These are phyloP conservation scores for Cordyceps pruinosa DNA, from an alignment of 2,329 filamentous ascomycete species.

Conservation along the genomic window DNA sequence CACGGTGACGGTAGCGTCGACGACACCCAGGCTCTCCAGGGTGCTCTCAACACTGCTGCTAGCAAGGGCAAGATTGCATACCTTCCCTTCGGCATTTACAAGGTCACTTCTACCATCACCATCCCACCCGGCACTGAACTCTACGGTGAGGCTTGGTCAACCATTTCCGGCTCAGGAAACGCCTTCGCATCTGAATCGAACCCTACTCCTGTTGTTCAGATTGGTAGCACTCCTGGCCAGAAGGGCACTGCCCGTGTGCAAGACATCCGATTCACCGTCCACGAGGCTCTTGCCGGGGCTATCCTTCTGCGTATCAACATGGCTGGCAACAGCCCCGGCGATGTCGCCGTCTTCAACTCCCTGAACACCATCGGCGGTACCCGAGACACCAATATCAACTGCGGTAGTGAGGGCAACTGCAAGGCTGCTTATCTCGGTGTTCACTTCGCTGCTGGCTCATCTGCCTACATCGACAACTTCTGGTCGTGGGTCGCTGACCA, in stretches of 20 bases:
- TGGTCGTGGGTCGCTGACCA: slow-evolving; percentile 46
- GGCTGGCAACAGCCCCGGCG: slow-evolving; percentile 35
- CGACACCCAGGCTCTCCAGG: slow-evolving; percentile 53
- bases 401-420: slow-evolving; percentile 30
- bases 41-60: slow-evolving; percentile 45
- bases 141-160: slow-evolving; percentile 8
- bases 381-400: slow-evolving; percentile 29
- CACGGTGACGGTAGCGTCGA: slow-evolving; percentile 49
- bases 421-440: slow-evolving; percentile 42
- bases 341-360: slow-evolving; percentile 45
- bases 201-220: slow-evolving; percentile 10
- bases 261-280: slow-evolving; percentile 46
- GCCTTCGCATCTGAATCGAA: slow-evolving; percentile 7
- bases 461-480: slow-evolving; percentile 46
- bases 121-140: slow-evolving; percentile 33
- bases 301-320: slow-evolving; percentile 44
- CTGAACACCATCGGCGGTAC: slow-evolving; percentile 41
- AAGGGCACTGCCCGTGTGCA: slow-evolving; percentile 42
- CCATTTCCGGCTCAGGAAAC: slow-evolving; percentile 5
- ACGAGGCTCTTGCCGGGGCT: slow-evolving; percentile 34
- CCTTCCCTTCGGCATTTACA: slow-evolving; percentile 51
- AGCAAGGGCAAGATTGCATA: slow-evolving; percentile 44
- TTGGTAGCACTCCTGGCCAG: slow-evolving; percentile 30
- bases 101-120: slow-evolving; percentile 38
- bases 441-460: slow-evolving; percentile 39